Evolutionary conservation across 2,329 filamentous ascomycete genomes (phyloP).

Genomic region (Colletotrichum agaves): DNA sequence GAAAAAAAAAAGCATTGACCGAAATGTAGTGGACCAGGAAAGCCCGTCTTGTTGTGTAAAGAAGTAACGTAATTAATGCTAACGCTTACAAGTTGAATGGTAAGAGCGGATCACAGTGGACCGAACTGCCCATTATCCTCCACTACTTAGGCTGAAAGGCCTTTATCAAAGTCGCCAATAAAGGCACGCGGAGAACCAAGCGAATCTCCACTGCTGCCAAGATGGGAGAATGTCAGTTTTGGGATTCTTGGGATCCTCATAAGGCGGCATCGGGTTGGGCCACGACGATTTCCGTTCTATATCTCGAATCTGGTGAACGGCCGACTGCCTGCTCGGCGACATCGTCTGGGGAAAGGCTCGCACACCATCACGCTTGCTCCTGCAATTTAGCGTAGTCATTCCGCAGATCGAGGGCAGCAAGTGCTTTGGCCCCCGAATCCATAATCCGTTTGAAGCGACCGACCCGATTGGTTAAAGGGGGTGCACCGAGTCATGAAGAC

Average conservation of each 20-base stretch:
- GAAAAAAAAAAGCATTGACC: neutral
- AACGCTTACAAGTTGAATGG: neutral
- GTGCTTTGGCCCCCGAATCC: neutral
- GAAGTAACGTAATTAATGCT: neutral
- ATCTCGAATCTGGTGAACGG: neutral
- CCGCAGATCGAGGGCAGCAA: neutral
- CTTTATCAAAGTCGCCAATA: neutral
- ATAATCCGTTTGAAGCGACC: neutral
- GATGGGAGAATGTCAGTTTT: neutral
- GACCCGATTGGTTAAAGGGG: constrained; percentile 1
- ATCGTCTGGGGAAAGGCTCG: neutral
- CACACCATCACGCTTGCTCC: neutral
- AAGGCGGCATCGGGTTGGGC: neutral
- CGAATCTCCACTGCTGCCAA: neutral
- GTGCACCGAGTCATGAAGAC: constrained; percentile 21
- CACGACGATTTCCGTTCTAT: neutral
- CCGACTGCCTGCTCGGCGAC: neutral
- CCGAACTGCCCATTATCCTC: neutral
- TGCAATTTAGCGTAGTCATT: neutral
- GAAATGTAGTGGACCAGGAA: neutral
- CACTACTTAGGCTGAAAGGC: constrained; percentile 16
- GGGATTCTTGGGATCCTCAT: neutral
- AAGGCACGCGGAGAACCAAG: neutral
- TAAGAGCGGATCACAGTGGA: neutral
- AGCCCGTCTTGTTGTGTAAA: neutral